Evolutionary conservation across 2,329 filamentous ascomycete species (phyloP), one percentile per base, ranked within the genome.

Genomic region (Arthrobotrys sinensis): DNA sequence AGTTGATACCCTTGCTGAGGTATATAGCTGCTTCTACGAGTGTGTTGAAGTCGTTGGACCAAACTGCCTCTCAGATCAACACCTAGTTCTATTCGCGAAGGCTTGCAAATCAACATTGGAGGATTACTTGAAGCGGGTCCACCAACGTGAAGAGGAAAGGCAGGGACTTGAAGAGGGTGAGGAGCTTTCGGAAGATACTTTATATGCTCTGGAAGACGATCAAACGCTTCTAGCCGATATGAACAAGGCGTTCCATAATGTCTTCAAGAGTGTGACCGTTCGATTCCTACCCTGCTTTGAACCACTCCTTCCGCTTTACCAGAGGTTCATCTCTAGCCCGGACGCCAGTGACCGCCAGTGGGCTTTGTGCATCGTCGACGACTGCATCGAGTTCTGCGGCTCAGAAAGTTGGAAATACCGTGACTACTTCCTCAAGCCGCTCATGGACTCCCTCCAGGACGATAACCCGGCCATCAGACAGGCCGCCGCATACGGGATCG

Each of bases 21-120:
- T 99, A 93, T 99, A 97, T 85, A 95, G 98, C 85, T 99, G 96
- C 87, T 99, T 99, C 87, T 99, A 99, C 84, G 96, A 99, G 85
- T 97, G 93, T 28, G 91, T 99, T 6, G 95, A 98, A 85, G 94
- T 97, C 21, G 90, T 97, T 80, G 95, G 95, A 76, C 93, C 93
- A 85, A 90, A 92, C 82, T 95, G 91, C 83, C 88, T 99, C 55
- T 93, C 88, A 4, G 87, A 88, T 45, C 88, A 91, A 45, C 92
- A 97, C 84, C 94, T 99, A 92, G 87, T 88, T 72, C 90, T 90
- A 52, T 99, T 98, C 84, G 95, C 98, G 81, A 91, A 94, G 80
- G 91, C 92, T 0, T 93, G 94, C 55, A 90, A 91, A 82, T 94
- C 91, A 11, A 92, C 96, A 3, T 89, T 99, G 7, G 91, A 96